Conservation (phyloP, 2,329 filamentous ascomycete species). For the Chalaropsis ovoidea region DNA sequence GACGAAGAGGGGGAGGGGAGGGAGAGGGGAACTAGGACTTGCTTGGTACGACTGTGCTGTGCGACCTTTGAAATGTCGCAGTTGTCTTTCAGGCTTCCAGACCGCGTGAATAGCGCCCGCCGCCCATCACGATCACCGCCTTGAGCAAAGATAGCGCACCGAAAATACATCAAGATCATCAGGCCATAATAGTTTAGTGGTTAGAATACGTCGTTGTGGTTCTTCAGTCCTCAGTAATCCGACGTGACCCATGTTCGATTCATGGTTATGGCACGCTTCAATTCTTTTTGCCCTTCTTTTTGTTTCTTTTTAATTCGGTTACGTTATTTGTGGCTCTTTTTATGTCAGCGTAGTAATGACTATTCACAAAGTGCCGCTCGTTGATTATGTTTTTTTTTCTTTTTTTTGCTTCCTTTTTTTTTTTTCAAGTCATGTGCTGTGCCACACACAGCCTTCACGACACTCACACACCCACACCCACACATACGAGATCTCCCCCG, state of each 20-base stretch:
- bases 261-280: constrained; percentile 20
- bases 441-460: too few species aligned
- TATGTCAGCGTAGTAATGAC: too few species aligned
- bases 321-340: too few species aligned
- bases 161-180: not conserved
- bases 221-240: not conserved
- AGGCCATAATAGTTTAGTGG: constrained; percentile 23
- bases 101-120: too few species aligned
- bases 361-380: not conserved
- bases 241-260: constrained; percentile 22
- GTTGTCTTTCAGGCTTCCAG: too few species aligned
- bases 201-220: constrained; percentile 23
- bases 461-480: too few species aligned
- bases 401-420: too few species aligned
- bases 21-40: not conserved
- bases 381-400: too few species aligned
- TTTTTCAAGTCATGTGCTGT: too few species aligned
- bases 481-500: too few species aligned
- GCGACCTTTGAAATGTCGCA: too few species aligned
- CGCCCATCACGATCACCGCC: not conserved
- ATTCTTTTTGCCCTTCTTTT: constrained; percentile 3
- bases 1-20: not conserved
- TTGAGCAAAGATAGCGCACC: not conserved
- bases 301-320: not conserved
- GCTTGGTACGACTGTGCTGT: not conserved